Evolutionary conservation across 805 yeast species (phyloP), one percentile per base, ranked within the genome.

Genomic region (Cyberlindnera mississippiensis): DNA sequence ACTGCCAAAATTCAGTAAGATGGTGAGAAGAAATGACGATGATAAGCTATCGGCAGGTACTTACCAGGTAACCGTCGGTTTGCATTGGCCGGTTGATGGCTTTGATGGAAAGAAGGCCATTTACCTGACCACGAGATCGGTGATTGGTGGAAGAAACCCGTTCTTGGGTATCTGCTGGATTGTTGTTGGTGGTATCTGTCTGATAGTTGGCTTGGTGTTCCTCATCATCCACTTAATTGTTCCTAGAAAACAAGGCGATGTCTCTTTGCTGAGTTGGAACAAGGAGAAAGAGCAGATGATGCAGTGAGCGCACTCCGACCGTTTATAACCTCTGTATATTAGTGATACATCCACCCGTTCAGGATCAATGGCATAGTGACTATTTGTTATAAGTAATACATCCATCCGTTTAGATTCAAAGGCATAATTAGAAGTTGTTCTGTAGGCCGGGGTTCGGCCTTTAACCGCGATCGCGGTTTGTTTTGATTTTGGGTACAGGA

Each of bases 1-100:
- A 0, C 68, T 85, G 46, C 75, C 90, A 14, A 66, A 70, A 16
- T 82, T 82, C 59, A 75, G 80, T 49, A 85, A 84, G 60, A 62
- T 85, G 60, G 77, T 78, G 10, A 69, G 76, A 40, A 72, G 85
- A 58, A 84, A 83, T 56, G 80, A 76, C 46, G 57, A 77, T 36
- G 81, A 78, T 30, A 62, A 63, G 2, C 61, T 85, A 46, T 56
- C 62, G 11, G 66, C 68, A 5, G 93, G 93, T 30, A 69, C 69
- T 11, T 85, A 85, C 56, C 78, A 82, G 60, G 66, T 82, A 16
- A 64, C 72, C 30, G 72, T 82, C 30, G 93, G 89, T 0, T 67
- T 85, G 47, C 89, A 85, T 52, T 85, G 85, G 79, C 95, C 95
- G 5, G 91, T 85, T 2, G 66, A 69, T 18, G 79, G 76, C 28